phyloP scores from a whole-genome alignment of 495 filamentous ascomycete genomes.

The Entonaema liquescens region DNA sequence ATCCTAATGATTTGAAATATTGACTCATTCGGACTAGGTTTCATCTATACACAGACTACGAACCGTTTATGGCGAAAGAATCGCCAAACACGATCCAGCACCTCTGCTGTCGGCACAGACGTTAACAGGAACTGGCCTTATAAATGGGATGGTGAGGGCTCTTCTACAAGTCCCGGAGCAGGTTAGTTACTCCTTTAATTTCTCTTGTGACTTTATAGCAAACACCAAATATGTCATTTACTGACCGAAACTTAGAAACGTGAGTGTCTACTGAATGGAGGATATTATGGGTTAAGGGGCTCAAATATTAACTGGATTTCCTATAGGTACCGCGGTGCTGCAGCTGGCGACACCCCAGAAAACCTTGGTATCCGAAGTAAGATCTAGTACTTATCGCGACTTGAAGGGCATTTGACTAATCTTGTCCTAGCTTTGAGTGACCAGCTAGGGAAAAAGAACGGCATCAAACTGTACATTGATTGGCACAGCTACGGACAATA shows the following conservation, averaged over 20 bases:
- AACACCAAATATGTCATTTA: constrained; percentile 16
- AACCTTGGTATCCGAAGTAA: constrained; percentile 45
- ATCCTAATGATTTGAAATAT: not conserved
- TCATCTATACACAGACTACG: constrained; percentile 67
- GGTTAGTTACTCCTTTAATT: constrained; percentile 24
- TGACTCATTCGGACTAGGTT: constrained; percentile 48
- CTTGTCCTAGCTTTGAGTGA: constrained; percentile 47
- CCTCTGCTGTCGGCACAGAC: constrained; percentile 64
- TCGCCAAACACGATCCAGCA: constrained; percentile 57
- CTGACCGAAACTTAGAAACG: constrained; percentile 33
- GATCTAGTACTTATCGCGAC: not conserved
- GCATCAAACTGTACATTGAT: constrained; percentile 69
- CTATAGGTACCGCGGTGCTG: constrained; percentile 40
- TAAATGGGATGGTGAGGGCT: constrained; percentile 43
- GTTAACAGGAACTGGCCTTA: constrained; percentile 72
- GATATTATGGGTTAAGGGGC: too few relatives aligned
- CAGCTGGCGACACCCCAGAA: constrained; percentile 50
- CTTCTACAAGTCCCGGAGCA: constrained; percentile 45
- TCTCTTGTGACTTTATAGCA: not conserved
- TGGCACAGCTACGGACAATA: constrained; percentile 69
- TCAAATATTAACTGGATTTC: constrained; percentile 5
- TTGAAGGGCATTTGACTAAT: not conserved
- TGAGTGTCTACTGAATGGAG: too few relatives aligned
- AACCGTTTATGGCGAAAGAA: constrained; percentile 75
- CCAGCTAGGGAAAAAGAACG: constrained; percentile 51